A percentile compares a stretch with the other conserved stretches of the same genome.
phyloP scores from a whole-genome alignment of 495 filamentous ascomycete species.

The Penicillium waksmanii region DNA sequence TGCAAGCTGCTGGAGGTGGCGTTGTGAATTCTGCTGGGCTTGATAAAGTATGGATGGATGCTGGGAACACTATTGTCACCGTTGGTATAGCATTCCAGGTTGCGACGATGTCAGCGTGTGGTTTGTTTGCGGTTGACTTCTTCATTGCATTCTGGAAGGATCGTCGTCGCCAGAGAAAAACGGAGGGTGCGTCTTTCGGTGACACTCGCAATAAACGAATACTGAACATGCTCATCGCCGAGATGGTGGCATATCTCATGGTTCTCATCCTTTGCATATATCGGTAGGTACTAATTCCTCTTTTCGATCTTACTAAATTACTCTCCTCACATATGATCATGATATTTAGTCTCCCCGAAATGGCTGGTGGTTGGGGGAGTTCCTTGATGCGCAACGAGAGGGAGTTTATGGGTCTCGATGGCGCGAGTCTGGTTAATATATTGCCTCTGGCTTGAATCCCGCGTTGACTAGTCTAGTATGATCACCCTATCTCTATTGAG shows the following conservation, averaged over 20 bases:
- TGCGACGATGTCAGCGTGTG: conserved; percentile 49
- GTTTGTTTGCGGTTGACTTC: conserved; percentile 47
- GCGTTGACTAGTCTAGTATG: too few relatives aligned
- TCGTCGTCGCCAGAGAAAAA: not conserved
- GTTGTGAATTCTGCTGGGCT: conserved; percentile 50
- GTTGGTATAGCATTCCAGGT: conserved; percentile 64
- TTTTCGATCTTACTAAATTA: not conserved
- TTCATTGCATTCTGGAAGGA: not conserved
- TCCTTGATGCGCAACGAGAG: conserved; percentile 65
- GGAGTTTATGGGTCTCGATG: conserved; percentile 64
- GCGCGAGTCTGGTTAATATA: conserved; percentile 9
- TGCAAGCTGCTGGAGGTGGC: conserved; percentile 66
- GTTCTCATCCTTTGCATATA: conserved; percentile 8
- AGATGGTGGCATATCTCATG: conserved; percentile 1
- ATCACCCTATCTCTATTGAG: too few relatives aligned
- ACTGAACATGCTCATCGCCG: not conserved
- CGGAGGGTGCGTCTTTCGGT: too few relatives aligned
- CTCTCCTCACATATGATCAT: not conserved
- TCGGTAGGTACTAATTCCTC: not conserved
- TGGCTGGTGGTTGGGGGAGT: conserved; percentile 69
- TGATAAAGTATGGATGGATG: conserved; percentile 16
- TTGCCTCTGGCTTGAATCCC: too few relatives aligned
- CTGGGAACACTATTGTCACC: conserved; percentile 69
- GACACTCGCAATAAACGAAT: too few relatives aligned
- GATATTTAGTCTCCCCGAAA: conserved; percentile 55